Conservation (phyloP, 441 rosid genomes). For the Flueggea neowawraea region DNA sequence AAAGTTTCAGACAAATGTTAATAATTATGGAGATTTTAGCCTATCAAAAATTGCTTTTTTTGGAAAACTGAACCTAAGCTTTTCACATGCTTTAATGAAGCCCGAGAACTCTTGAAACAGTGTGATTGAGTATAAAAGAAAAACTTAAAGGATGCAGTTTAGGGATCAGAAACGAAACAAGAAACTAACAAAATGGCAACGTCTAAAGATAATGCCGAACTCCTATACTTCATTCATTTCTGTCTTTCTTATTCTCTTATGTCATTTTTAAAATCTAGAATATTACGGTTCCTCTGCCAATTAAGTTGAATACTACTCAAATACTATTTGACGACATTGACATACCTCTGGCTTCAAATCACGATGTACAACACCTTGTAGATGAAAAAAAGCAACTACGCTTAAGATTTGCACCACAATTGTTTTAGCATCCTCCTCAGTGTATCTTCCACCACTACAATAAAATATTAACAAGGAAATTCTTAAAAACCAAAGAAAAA, state of each 20-base stretch:
- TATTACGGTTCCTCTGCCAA: no score
- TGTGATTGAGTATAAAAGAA: background rate
- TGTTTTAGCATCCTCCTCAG: conserved; percentile 83
- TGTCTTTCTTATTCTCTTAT: no score
- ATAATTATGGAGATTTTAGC: no score
- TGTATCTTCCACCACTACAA: conserved; percentile 82
- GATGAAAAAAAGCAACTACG: conserved; percentile 91
- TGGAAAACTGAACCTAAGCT: background rate
- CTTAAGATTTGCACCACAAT: conserved; percentile 73
- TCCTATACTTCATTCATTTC: no score
- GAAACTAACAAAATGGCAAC: no score
- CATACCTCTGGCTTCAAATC: conserved; percentile 96
- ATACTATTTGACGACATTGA: background rate
- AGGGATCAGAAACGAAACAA: no score
- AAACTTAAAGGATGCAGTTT: no score
- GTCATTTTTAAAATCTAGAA: no score
- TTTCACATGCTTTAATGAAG: background rate
- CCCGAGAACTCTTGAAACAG: background rate
- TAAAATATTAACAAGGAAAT: conserved; percentile 3
- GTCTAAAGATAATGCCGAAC: no score
- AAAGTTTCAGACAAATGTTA: no score
- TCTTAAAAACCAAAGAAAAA: background rate
- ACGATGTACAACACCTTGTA: conserved; percentile 95
- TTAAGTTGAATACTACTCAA: no score
- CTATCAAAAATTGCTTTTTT: background rate